Evolutionary conservation across 2,329 filamentous ascomycete genomes (phyloP).

Genomic region (Clonostachys rhizophaga): DNA sequence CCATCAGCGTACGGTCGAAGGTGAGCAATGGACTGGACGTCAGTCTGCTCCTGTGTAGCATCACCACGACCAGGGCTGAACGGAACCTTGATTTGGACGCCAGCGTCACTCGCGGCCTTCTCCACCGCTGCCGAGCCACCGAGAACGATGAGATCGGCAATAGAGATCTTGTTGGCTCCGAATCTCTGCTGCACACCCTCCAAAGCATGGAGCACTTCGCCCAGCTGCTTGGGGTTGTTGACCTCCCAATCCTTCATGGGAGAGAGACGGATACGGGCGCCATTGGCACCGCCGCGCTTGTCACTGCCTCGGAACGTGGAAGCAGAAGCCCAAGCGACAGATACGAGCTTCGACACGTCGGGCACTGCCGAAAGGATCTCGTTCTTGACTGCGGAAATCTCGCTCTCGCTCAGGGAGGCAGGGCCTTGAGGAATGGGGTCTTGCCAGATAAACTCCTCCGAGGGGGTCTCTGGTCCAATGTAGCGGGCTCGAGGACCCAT

Average conservation of each 20-base stretch:
- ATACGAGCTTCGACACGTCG: conserved; percentile 52
- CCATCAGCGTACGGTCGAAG: conserved; percentile 69
- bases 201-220: conserved; percentile 54
- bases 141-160: conserved; percentile 77
- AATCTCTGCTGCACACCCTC: conserved; percentile 64
- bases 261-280: conserved; percentile 69
- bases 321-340: conserved; percentile 64
- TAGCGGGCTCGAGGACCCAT: conserved; percentile 69
- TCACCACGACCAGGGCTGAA: conserved; percentile 72
- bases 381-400: conserved; percentile 37
- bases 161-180: conserved; percentile 67
- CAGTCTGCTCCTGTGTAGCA: conserved; percentile 68
- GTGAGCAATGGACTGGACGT: conserved; percentile 56
- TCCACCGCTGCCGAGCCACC: conserved; percentile 68
- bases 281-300: conserved; percentile 81
- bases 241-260: conserved; percentile 69
- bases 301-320: conserved; percentile 71
- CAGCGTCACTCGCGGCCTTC: conserved; percentile 54
- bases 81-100: conserved; percentile 52
- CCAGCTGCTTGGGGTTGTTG: conserved; percentile 67
- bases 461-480: conserved; percentile 71
- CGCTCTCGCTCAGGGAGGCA: conserved; percentile 57
- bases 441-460: conserved; percentile 69
- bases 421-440: conserved; percentile 62
- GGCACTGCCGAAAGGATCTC: not conserved